These are phyloP conservation scores for Cicer pinnatifidum DNA, from an alignment of 306 rosid genomes.

Conservation along the genomic window DNA sequence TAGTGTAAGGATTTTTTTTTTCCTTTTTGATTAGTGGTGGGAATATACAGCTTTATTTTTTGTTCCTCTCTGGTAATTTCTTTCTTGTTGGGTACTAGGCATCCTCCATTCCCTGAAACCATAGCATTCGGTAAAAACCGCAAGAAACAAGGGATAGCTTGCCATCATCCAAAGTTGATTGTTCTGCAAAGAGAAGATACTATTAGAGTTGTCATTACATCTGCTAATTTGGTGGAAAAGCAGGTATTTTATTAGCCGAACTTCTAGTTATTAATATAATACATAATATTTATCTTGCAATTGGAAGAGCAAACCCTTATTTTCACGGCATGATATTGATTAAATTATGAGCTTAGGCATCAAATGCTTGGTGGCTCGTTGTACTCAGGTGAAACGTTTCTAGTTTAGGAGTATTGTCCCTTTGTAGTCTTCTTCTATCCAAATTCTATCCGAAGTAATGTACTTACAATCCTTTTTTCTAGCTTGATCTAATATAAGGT, in stretches of 20 bases:
- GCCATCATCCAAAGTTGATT: slow-evolving; percentile 85
- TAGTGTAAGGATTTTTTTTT: slow-evolving; percentile 57
- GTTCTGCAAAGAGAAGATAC: slow-evolving; percentile 67
- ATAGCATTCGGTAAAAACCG: slow-evolving; percentile 73
- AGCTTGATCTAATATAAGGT: neutral
- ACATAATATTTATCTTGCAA: slow-evolving; percentile 1
- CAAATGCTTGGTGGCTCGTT: slow-evolving; percentile 20
- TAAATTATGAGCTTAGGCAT: slow-evolving; percentile 7
- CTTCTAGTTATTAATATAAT: slow-evolving; percentile 32
- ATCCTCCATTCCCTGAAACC: slow-evolving; percentile 75
- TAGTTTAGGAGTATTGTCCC: slow-evolving; percentile 38
- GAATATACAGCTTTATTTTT: slow-evolving; percentile 36
- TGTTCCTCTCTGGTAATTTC: slow-evolving; percentile 19
- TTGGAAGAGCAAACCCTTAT: slow-evolving; percentile 31
- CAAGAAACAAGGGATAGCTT: slow-evolving; percentile 76
- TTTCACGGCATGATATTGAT: slow-evolving; percentile 3
- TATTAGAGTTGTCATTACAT: slow-evolving; percentile 77
- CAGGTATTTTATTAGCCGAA: slow-evolving; percentile 62
- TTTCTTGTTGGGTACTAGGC: slow-evolving; percentile 51
- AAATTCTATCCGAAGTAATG: slow-evolving; percentile 26
- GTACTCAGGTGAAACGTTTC: slow-evolving; percentile 11
- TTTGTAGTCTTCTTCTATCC: slow-evolving; percentile 27
- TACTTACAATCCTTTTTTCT: neutral
- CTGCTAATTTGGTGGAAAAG: slow-evolving; percentile 80
- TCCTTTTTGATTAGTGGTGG: slow-evolving; percentile 23